A percentile compares a stretch with the other conserved stretches of the same genome.
Evolutionary conservation across 1,284 basidiomycete genomes (phyloP).

Genomic region (Cryptococcus wingfieldii): DNA sequence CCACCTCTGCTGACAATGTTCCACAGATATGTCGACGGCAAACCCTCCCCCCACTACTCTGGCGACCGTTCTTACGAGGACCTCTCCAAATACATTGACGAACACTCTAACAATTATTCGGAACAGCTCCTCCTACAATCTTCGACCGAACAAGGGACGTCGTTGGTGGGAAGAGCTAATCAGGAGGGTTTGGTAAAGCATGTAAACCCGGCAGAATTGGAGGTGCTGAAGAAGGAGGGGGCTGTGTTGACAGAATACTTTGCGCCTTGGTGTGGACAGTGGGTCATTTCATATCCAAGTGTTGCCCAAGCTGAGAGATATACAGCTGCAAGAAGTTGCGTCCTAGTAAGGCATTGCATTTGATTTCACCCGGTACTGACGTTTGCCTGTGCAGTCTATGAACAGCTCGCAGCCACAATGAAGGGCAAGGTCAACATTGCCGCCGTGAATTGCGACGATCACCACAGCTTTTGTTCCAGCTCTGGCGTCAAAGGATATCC

Average conservation of each 20-base stretch:
- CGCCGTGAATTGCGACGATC: conserved; percentile 78
- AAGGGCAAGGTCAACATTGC: conserved; percentile 67
- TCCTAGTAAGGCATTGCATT: conserved; percentile 52
- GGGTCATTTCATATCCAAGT: conserved; percentile 15
- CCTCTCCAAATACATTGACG: conserved; percentile 55
- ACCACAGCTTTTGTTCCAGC: conserved; percentile 61
- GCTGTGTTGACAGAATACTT: conserved; percentile 83
- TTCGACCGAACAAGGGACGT: conserved; percentile 20
- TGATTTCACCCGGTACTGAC: neutral
- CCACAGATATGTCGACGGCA: conserved; percentile 56
- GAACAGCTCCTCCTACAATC: conserved; percentile 13
- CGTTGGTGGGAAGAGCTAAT: conserved; percentile 50
- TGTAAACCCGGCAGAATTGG: conserved; percentile 57
- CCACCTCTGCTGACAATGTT: neutral
- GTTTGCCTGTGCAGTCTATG: conserved; percentile 54
- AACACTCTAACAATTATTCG: conserved; percentile 46
- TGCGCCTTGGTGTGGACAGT: conserved; percentile 88
- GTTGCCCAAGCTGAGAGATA: neutral
- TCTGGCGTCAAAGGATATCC: conserved; percentile 74
- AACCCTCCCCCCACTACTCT: conserved; percentile 59
- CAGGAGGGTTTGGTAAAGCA: conserved; percentile 60
- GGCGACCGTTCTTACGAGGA: conserved; percentile 55
- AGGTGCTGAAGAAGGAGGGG: conserved; percentile 55
- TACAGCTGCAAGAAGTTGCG: conserved; percentile 74
- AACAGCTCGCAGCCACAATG: conserved; percentile 64